Base-by-base conservation (phyloP, 495 filamentous ascomycete genomes). In the Xylaria cubensis region DNA sequence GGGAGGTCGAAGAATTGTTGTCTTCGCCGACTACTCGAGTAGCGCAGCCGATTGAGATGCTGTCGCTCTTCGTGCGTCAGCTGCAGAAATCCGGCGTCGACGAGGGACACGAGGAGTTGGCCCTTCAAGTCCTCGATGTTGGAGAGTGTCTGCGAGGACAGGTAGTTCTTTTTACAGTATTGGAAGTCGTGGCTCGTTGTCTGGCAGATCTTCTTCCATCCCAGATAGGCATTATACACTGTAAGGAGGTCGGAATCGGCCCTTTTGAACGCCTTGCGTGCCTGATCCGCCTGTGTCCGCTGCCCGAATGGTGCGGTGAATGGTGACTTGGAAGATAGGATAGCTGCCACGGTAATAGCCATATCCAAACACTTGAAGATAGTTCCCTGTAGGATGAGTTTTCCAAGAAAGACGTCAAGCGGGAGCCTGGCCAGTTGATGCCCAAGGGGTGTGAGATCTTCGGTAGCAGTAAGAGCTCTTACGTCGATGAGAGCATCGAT, bases 111-210 rank as follows among this genome's bases (percentile, higher is more conserved):
- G 2, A 97, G 82, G 4, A 99, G 88, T 74, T 99, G 96, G 26
- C 92, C 92, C 77, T 98, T 98, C 53, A 98, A 83, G 74, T 99
- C 96, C 76, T 99, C 96, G 73, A 99, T 97, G 65, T 93, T 95
- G 19, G 88, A 86, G 0, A 99, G 85, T 0, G 92, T 95, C 77
- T 97, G 94, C 5, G 88, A 83, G 21, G 89, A 94, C 64, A 99
- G 88, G 77, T 92, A 98, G 80, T 96, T 97, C 83, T 94, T 97
- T 41, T 91, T 89, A 81, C 96, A 98, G 81, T 96, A 99, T 64
- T 93, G 87, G 68, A 88, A 91, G 74, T 97, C 94, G 69, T 91
- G 90, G 2, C 86, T 85, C 51, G 82, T 87, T 0, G 82, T 74
- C 76, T 88, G 83, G 78, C 93, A 95, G 7, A 92, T 87, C 51